Evolutionary conservation across 1,284 basidiomycete species (phyloP).

Genomic region (Pseudozyma tsukubaensis): DNA sequence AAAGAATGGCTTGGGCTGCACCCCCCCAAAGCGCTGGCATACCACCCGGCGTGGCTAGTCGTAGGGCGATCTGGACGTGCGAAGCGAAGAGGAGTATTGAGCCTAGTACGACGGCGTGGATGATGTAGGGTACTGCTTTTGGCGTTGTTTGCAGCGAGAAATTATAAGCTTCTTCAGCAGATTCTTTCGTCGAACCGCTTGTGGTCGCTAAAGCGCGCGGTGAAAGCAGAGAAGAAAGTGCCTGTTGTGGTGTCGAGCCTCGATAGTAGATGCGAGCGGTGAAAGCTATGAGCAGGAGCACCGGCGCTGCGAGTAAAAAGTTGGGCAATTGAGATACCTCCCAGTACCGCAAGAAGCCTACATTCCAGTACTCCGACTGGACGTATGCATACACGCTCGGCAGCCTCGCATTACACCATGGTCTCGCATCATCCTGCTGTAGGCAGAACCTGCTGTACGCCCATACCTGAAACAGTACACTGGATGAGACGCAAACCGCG

Average conservation of each 20-base stretch:
- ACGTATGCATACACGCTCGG: slow-evolving; percentile 86
- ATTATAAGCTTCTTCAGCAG: neutral
- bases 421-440: slow-evolving; percentile 38
- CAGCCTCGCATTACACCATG: slow-evolving; percentile 77
- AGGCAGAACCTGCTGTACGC: slow-evolving; percentile 79
- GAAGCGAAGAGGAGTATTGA: slow-evolving; percentile 79
- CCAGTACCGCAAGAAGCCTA: slow-evolving; percentile 89
- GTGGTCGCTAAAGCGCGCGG: neutral
- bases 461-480: slow-evolving; percentile 77
- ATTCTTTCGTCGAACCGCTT: neutral
- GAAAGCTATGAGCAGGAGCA: slow-evolving; percentile 63
- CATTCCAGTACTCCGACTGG: slow-evolving; percentile 85
- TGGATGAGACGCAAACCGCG: slow-evolving; percentile 72
- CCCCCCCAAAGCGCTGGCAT: slow-evolving; percentile 87
- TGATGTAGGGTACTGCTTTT: slow-evolving; percentile 75
- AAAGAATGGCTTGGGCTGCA: slow-evolving; percentile 74
- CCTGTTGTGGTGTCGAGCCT: neutral
- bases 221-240: slow-evolving; percentile 54
- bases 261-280: slow-evolving; percentile 62
- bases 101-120: slow-evolving; percentile 75
- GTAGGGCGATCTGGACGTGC: slow-evolving; percentile 89
- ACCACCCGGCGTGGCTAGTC: slow-evolving; percentile 76
- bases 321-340: slow-evolving; percentile 84
- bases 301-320: slow-evolving; percentile 82
- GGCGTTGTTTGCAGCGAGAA: slow-evolving; percentile 3